Evolutionary conservation across 371 early-diverging fungal genomes (phyloP), one percentile per base, ranked within the genome.

Genomic region (Zychaea mexicana): DNA sequence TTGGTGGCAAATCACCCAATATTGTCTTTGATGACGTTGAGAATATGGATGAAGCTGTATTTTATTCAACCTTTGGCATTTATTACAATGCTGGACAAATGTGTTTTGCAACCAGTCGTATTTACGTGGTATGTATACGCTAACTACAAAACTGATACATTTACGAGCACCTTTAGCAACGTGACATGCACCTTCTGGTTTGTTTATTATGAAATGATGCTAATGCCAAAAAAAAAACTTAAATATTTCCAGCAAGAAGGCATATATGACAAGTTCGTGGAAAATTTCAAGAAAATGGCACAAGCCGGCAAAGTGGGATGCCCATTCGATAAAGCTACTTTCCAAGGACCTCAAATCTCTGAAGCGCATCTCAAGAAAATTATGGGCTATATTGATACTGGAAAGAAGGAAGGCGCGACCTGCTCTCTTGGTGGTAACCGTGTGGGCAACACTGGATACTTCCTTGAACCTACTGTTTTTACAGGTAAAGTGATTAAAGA

Each of bases 21-120:
- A 92, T 96, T 54, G 92, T 96, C 38, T 96, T 96, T 75, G 92
- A 90, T 22, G 91, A 92, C 74, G 92, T 90, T n/a, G 91, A 96
- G 65, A 57, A 49, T 24, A 12, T 95, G 36, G 91, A 91, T 38
- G 81, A 84, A 65, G 93, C 93, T 8, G 91, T 93, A 33, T 77
- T 79, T 52, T 86, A 86, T 70, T 85, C 89, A 8, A 80, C 85
- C 68, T 77, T 76, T n/a, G 94, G 89, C 61, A 85, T 87, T 60
- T 94, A 85, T 74, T 81, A 85, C 67, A 94, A 95, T 76, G 75
- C 84, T 52, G 96, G 96, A 17, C 94, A 94, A 72, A 85, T 42
- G 15, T 36, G 36, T 36, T 36, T 36, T 36, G 36, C 36, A 2
- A 15, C 10, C 8, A 36, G 36, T 15, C 36, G 36, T 36, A 36